Base-by-base conservation (phyloP, 2,329 filamentous ascomycete species). In the Ophiostoma quercus region DNA sequence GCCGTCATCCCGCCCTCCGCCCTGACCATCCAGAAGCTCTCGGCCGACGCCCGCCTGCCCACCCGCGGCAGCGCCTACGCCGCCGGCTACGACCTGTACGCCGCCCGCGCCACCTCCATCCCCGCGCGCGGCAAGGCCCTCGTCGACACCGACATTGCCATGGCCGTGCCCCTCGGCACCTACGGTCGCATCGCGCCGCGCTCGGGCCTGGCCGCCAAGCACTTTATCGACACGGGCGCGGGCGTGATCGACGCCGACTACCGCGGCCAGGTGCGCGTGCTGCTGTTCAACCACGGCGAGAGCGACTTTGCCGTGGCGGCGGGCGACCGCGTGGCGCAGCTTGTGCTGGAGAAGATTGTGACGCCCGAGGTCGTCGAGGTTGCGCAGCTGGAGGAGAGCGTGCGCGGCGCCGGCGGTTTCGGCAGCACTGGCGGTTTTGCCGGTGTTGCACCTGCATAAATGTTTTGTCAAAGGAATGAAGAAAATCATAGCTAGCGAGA, bases 221-320 rank as follows among this genome's bases (percentile, higher is more conserved):
- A 98, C 82, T 95, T 94, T 81, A 98, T 99, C 78, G 93, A 97
- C 79, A 95, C 92, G 0, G 93, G 96, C 73, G 95, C 95, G 0
- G 95, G 95, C 69, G 95, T 99, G 73, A 98, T 99, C 76, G 95
- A 99, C 79, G 94, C 94, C 43, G 95, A 99, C 80, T 99, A 99
- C 83, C 87, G 95, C 47, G 95, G 95, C 25, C 91, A 91, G 74
- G 90, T 99, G 76, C 97, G 96, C 84, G 91, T 99, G 34, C 85
- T 99, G 74, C 87, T 99, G 68, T 98, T 98, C 80, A 99, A 99
- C 82, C 90, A 96, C 79, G 86, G 85, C 68, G 93, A 97, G 67
- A 81, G 82, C 57, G 93, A 97, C 78, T 98, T 96, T 77, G 84
- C 81, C 73, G 84, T 99, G 74, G 90, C 90, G 76, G 88, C 90